Evolutionary conservation across 441 rosid genomes (phyloP), one percentile per base, ranked within the genome.

Genomic region (Pelargonium cotyledonis): DNA sequence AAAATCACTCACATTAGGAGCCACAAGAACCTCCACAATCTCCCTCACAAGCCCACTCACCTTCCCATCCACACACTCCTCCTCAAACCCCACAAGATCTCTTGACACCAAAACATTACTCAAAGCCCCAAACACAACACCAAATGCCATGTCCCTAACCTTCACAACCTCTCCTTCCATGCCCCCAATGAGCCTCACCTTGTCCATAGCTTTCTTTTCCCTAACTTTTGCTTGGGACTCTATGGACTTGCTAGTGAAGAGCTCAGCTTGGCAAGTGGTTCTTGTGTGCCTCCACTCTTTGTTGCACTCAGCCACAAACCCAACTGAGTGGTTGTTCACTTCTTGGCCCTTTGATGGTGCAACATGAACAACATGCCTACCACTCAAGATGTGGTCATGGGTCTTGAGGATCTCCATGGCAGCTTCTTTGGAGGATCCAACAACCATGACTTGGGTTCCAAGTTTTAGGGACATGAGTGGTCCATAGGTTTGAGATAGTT

Each of bases 331-430:
- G 31, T 64, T 38, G 68, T 75, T 80, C 40, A 72, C 79, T 31
- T 76, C 68, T 6, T 71, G 63, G 38, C 70, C 78, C 66, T 75
- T 74, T 44, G 74, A 67, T 43, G 80, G 75, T 23, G 80, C 66
- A 70, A 68, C 73, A 41, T 73, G 75, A 35, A 83, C 79, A 66
- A 82, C 80, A 58, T 69, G 69, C 58, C 83, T 63, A 58, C 81
- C 83, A 0, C 78, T 77, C 23, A 82, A 44, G 55, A 69, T 12
- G 6, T 43, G 70, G 53, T 82, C 83, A 11, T 80, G 77, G 68
- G 75, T 76, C 64, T 78, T 80, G 5, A 80, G 84, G 47, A 82
- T 80, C 65, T 76, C 82, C 23, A 65, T 47, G 23, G 86, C 86
- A 12, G 80, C 79, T 11, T 43, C 76, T 11, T 65, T 65, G 10